These are phyloP conservation scores for Acrocalymma vagum DNA, from an alignment of 2,329 filamentous ascomycete genomes.

Conservation along the genomic window DNA sequence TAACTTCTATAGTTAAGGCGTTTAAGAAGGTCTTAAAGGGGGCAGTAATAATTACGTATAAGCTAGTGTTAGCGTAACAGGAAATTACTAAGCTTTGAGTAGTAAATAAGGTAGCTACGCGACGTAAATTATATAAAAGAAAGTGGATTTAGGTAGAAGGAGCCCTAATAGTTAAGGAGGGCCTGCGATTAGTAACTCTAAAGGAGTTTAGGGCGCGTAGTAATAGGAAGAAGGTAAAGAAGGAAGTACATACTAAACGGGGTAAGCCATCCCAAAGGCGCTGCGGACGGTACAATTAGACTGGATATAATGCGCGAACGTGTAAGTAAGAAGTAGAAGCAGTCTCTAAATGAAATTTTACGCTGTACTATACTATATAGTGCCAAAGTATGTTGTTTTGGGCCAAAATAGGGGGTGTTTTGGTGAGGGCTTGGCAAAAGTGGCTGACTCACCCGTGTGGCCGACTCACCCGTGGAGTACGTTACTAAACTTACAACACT, in stretches of 20 bases:
- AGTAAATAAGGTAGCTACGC: conserved; percentile 11
- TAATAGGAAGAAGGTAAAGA: conserved; percentile 14
- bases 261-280: conserved; percentile 4
- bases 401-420: neutral
- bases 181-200: conserved; percentile 10
- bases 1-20: conserved; percentile 10
- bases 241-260: neutral
- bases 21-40: conserved; percentile 13
- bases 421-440: conserved; percentile 2
- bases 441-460: neutral
- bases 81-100: conserved; percentile 9
- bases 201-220: conserved; percentile 14
- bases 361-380: neutral
- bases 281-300: conserved; percentile 5
- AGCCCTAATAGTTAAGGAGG: conserved; percentile 7
- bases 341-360: conserved; percentile 7
- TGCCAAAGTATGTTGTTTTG: conserved; percentile 2
- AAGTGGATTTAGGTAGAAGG: conserved; percentile 9
- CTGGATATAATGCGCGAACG: conserved; percentile 5
- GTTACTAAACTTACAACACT: too few species aligned
- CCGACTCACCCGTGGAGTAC: too few species aligned
- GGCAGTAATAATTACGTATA: conserved; percentile 8
- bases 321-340: conserved; percentile 7
- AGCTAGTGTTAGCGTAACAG: conserved; percentile 9
- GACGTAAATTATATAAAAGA: conserved; percentile 12